Evolutionary conservation across 805 yeast species (phyloP), one percentile per base, ranked within the genome.

Genomic region (Cephaloascus fragrans): DNA sequence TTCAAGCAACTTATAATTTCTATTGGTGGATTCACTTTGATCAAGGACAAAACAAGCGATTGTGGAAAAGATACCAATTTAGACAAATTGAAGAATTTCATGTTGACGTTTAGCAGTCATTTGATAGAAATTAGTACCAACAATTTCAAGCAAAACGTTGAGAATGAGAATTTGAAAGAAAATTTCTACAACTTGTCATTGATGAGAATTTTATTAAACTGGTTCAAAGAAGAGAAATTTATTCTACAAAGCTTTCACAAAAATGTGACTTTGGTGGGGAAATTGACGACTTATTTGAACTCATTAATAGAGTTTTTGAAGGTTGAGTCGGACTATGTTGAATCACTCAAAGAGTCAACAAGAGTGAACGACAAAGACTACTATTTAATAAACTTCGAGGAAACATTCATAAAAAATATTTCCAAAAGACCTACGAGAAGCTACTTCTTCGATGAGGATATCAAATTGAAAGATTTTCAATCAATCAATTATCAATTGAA

Each of bases 361-460:
- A 23, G 6, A 8, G 6, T 6, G 6, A 6, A 23, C 6, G 28
- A 23, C 12, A 6, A 6, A 23, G 28, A 23, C 12, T 12, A 23
- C 6, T n/a, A n/a, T n/a, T n/a, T n/a, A n/a, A n/a, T n/a, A n/a
- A 23, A 6, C 9, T 35, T 52, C 4, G 33, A 26, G 18, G 39
- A 38, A 9, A 19, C 19, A 32, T 17, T 37, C 39, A 14, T 19
- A 32, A 26, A 18, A 9, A 28, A 15, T 12, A 35, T 33, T n/a
- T 16, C 12, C 14, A 40, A 35, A 41, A 37, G 64, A 37, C 82
- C 83, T 14, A 45, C 51, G 5, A 66, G 90, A 53, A 48, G 53
- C 2, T 71, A 76, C 40, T 72, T 71, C 39, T 82, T 80, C 50
- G 57, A 63, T 35, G 90, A 83, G 49, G 93, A 83, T 57, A 75